Evolutionary conservation across 768 basidiomycete species (phyloP), one percentile per base, ranked within the genome.

Genomic region (Mycena filopes): DNA sequence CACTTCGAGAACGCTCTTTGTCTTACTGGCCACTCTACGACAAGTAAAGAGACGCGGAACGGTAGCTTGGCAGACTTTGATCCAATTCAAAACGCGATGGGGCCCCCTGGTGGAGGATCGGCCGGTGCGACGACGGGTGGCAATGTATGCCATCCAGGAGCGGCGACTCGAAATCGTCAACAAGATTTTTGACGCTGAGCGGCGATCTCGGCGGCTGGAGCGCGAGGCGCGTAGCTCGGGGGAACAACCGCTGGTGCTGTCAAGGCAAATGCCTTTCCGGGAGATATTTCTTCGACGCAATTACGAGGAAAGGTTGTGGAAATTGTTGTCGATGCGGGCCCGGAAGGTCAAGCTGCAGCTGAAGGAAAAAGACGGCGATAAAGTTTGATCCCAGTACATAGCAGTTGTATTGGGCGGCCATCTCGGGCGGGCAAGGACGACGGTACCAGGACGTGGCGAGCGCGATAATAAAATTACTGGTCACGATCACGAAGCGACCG

Each of bases 131-230:
- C 84, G 87, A 61, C 85, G 89, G 43, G 75, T 93, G 55, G 83
- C 83, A 7, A 76, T 74, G 43, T 78, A 90, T 49, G 91, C 90
- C 31, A 71, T 89, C 58, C 90, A 89, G 74, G 86, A 93, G 77
- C 86, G 89, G 18, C 83, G 88, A 47, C 75, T 79, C 65, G 87
- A 87, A 70, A 83, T 90, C 61, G 77, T 79, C 20, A 56, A 77
- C 62, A 72, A 71, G 64, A 72, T 81, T 60, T 59, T 77, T 33
- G 47, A 59, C 11, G 59, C 66, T 28, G 74, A 71, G 49, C 36
- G 59, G 55, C 41, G 26, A 33, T 62, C 55, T 53, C 63, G 58
- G 63, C 23, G 12, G 13, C 47, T 25, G 43, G 49, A 13, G 23
- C 54, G 41, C 41, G 54, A 48, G 13, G 25, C 46, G 48, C 42